Evolutionary conservation across 2,329 filamentous ascomycete genomes (phyloP).

Genomic region (Conoideocrella luteorostrata): DNA sequence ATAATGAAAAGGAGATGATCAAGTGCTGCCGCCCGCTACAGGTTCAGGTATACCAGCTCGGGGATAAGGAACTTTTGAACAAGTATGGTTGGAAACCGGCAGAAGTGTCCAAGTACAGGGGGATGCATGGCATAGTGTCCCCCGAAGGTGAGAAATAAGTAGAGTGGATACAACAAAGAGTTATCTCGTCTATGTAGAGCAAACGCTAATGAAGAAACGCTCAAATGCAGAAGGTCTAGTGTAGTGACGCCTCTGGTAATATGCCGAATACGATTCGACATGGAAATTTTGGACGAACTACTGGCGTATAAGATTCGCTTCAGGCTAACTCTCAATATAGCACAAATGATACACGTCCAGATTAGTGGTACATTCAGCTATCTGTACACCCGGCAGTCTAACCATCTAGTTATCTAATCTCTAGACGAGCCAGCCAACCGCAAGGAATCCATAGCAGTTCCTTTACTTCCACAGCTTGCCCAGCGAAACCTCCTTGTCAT

Average conservation of each 20-base stretch:
- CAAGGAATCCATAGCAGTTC: constrained; percentile 8
- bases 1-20: constrained; percentile 60
- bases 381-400: constrained; percentile 25
- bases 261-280: too few species aligned
- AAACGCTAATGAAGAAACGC: too few species aligned
- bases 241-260: too few species aligned
- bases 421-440: constrained; percentile 1
- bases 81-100: constrained; percentile 56
- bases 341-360: background rate
- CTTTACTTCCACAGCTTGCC: constrained; percentile 65
- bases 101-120: constrained; percentile 53
- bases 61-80: constrained; percentile 44
- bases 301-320: too few species aligned
- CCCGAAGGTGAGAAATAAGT: constrained; percentile 16
- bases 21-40: constrained; percentile 67
- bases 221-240: too few species aligned
- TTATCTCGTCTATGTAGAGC: too few species aligned
- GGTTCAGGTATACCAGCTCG: constrained; percentile 64
- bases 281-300: too few species aligned
- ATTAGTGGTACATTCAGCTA: constrained; percentile 27
- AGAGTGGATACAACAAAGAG: background rate
- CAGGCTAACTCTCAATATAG: too few species aligned
- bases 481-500: constrained; percentile 91
- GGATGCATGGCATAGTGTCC: constrained; percentile 50
- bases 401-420: constrained; percentile 19